Percentiles rank a stretch among this genome's conserved stretches.
These are phyloP conservation scores for Dipteronia dyeriana DNA, from an alignment of 345 rosid genomes.

Conservation along the genomic window DNA sequence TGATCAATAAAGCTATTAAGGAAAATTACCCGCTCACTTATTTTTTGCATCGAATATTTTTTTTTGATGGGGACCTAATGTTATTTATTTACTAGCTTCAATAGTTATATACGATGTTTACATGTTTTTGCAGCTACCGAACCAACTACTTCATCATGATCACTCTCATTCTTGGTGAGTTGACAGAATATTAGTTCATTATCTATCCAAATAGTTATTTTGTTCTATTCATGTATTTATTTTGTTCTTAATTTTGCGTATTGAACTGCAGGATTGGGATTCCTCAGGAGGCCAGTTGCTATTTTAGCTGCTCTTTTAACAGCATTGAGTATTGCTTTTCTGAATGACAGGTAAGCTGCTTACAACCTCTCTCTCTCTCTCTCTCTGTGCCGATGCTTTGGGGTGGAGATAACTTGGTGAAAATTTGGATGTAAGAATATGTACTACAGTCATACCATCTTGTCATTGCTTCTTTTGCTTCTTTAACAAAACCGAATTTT, in stretches of 20 bases:
- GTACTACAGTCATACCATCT: not conserved
- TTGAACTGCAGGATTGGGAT: constrained; percentile 63
- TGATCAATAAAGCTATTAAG: not conserved
- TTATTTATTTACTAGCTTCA: not conserved
- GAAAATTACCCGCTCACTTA: not conserved
- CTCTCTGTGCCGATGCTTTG: not conserved
- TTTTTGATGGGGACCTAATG: too few species aligned
- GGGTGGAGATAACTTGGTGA: not conserved
- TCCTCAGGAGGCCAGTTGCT: constrained; percentile 82
- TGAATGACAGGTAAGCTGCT: constrained; percentile 77
- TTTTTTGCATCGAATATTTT: not conserved
- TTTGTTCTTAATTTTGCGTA: not conserved
- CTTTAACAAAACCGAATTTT: not conserved
- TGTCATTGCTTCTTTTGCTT: not conserved
- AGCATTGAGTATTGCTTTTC: constrained; percentile 68
- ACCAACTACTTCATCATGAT: constrained; percentile 96
- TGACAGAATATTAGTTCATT: constrained; percentile 14
- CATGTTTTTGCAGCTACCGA: constrained; percentile 70
- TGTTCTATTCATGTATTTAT: not conserved
- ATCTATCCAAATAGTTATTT: not conserved
- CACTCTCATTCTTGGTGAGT: constrained; percentile 75
- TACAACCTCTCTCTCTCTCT: not conserved
- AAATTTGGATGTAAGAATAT: not conserved
- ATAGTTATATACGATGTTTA: not conserved
- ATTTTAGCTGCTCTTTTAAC: constrained; percentile 75